Evolutionary conservation across 2,329 filamentous ascomycete species (phyloP).

Genomic region (Colletotrichum orchidophilum): DNA sequence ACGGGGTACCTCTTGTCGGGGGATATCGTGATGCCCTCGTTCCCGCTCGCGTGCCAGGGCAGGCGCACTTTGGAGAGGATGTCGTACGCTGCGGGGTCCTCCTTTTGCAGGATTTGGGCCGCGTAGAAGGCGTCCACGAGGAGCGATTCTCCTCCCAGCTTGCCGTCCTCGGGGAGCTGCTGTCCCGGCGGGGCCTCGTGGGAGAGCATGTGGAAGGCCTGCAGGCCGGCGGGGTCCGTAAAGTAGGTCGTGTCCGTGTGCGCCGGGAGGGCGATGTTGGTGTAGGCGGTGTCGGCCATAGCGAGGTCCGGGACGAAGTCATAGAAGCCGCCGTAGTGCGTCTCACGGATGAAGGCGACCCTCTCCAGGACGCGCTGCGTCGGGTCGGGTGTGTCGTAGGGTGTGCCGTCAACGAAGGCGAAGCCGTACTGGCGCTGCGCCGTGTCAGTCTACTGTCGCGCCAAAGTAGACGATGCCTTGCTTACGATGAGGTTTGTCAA

Average conservation of each 20-base stretch:
- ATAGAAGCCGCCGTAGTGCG: conserved; percentile 84
- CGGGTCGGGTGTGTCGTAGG: conserved; percentile 69
- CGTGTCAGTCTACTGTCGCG: conserved; percentile 10
- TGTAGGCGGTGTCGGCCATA: conserved; percentile 92
- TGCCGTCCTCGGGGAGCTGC: conserved; percentile 34
- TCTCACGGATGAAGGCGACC: conserved; percentile 87
- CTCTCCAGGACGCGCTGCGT: conserved; percentile 80
- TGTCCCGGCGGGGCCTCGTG: conserved; percentile 67
- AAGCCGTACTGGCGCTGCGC: conserved; percentile 75
- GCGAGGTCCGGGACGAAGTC: conserved; percentile 92
- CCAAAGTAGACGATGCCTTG: not conserved
- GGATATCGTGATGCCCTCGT: conserved; percentile 82
- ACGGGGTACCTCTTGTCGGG: conserved; percentile 78
- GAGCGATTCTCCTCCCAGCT: conserved; percentile 76
- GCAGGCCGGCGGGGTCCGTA: conserved; percentile 88
- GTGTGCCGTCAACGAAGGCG: conserved; percentile 78
- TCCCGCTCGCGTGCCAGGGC: conserved; percentile 88
- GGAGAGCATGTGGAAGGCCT: conserved; percentile 91
- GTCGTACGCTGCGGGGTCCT: conserved; percentile 65
- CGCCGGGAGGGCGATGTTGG: conserved; percentile 80
- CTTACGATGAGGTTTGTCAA: conserved; percentile 74
- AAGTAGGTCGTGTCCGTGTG: conserved; percentile 99
- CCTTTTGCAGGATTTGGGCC: conserved; percentile 65
- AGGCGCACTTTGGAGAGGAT: conserved; percentile 67
- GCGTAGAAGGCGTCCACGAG: conserved; percentile 89